phyloP scores from a whole-genome alignment of 371 early-diverging fungal species.

The Mucor plumbeus region DNA sequence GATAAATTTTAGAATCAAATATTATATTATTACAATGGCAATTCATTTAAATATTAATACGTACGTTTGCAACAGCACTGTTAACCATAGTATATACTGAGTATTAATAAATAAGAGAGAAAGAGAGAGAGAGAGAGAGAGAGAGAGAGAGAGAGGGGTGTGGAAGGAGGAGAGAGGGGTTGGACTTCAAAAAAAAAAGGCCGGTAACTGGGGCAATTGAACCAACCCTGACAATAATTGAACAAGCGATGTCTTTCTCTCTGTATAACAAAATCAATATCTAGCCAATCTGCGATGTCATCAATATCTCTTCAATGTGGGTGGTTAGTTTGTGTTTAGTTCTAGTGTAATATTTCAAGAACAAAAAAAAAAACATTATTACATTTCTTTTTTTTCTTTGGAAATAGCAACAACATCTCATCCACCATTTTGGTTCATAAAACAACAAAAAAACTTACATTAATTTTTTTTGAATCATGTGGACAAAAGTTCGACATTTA shows the following conservation, averaged over 20 bases:
- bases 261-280: not conserved
- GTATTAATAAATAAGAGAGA: constrained; percentile 20
- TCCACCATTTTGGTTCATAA: not conserved
- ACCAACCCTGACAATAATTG: constrained; percentile 8
- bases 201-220: not conserved
- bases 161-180: constrained; percentile 15
- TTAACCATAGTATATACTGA: constrained; percentile 41
- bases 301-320: not conserved
- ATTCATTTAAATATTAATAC: not conserved
- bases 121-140: constrained; percentile 3
- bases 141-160: constrained; percentile 7
- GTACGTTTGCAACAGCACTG: constrained; percentile 52
- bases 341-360: not conserved
- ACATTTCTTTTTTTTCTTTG: not conserved
- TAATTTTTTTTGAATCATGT: constrained; percentile 17
- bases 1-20: not conserved
- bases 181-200: not conserved
- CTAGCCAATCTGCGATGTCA: constrained; percentile 1
- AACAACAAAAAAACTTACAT: constrained; percentile 4
- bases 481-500: constrained; percentile 42
- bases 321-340: not conserved
- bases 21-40: not conserved
- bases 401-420: not conserved
- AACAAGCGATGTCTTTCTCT: not conserved
- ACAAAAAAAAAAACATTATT: not conserved